Evolutionary conservation across 129 eudicot genomes (phyloP), one percentile per base, ranked within the genome.

Genomic region (Deinandra increscens): DNA sequence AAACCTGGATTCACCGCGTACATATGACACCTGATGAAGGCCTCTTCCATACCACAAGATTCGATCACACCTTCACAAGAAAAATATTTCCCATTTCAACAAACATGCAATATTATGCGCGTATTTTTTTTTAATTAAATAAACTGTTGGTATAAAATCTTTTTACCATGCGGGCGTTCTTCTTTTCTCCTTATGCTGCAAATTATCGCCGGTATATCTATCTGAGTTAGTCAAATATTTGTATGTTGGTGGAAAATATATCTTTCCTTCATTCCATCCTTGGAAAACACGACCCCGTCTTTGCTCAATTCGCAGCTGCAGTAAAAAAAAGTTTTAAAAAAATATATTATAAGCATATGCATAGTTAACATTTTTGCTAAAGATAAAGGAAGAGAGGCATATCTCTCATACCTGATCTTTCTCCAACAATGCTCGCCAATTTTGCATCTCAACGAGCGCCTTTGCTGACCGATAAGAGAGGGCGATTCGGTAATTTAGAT

Each of bases 401-500:
- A 23, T 41, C 31, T 9, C 72, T 9, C 74, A 74, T 80, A 83
- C 98, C 88, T 93, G 98, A 70, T 93, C 98, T 66, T 80, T 93
- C 64, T 89, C 98, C 64, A 93, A 80, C 61, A 93, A 73, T 19
- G 91, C 96, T 75, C 98, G 85, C 98, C 98, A 93, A 68, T 88
- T 93, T 81, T 93, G 98, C 98, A 93, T 93, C 81, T 86, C 98
- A 38, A 93, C 91, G 23, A 86, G 96, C 33, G 98, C 98, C 74
- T 84, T 89, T 9, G 91, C 96, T 46, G 98, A 86, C 55, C 98
- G 96, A 70, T 86, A 87, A 19, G 98, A 86, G 66, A 93, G 90
- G 44, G 96, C 89, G 53, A 93, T 81, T 70, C 98, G 87, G 76
- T 93, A 93, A 74, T 93, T 93, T 50, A 93, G 90, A 82, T 93